These are phyloP conservation scores for Rhodofomes roseus DNA, from an alignment of 1,284 basidiomycete species.

Conservation along the genomic window DNA sequence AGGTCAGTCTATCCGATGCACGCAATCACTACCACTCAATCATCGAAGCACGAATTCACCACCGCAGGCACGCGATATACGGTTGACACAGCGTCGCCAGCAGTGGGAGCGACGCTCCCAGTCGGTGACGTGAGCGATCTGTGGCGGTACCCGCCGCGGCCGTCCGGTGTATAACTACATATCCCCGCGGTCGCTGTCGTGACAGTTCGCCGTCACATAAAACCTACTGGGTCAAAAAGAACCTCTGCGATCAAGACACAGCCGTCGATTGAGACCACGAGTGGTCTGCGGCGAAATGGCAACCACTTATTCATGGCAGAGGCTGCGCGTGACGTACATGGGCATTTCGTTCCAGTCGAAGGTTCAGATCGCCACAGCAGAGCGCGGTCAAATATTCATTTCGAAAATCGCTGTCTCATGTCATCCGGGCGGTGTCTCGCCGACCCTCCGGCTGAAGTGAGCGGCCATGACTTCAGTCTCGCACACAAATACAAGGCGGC, in stretches of 20 bases:
- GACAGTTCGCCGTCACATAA: not conserved
- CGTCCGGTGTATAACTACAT: not conserved
- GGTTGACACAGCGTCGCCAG: not conserved
- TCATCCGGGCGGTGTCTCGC: too few relatives aligned
- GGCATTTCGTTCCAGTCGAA: too few relatives aligned
- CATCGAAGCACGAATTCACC: not conserved
- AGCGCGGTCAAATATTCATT: too few relatives aligned
- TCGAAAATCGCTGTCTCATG: too few relatives aligned
- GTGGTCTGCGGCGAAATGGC: too few relatives aligned
- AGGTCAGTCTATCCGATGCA: not conserved
- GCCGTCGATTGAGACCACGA: not conserved
- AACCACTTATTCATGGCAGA: too few relatives aligned
- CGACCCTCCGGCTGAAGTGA: too few relatives aligned
- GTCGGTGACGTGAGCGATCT: not conserved
- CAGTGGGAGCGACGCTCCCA: not conserved
- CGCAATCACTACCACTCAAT: not conserved
- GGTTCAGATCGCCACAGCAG: too few relatives aligned
- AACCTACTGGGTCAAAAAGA: too few relatives aligned
- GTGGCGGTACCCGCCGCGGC: not conserved
- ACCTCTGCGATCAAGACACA: too few relatives aligned
- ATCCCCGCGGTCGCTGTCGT: not conserved
- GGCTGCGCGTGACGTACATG: too few relatives aligned
- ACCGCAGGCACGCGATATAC: not conserved
- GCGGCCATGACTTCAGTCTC: not conserved
- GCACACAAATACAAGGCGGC: not conserved